phyloP scores from a whole-genome alignment of 2,329 filamentous ascomycete genomes.

The Chrysoporthe austroafricana region DNA sequence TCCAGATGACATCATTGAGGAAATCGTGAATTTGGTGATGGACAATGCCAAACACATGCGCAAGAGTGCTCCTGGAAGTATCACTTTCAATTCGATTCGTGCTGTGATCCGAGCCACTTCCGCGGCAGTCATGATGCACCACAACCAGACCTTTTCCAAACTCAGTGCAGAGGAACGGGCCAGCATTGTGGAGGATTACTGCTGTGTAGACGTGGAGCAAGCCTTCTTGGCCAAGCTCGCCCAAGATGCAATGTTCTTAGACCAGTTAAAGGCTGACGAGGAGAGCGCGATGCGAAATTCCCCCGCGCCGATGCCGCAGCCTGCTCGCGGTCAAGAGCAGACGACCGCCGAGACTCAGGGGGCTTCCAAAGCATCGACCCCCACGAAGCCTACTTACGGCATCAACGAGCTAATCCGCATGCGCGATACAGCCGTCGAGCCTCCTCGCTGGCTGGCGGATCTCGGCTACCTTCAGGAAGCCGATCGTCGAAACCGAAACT shows the following conservation, averaged over 20 bases:
- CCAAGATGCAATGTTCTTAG: neutral
- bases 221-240: neutral
- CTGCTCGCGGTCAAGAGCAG: neutral
- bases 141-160: neutral
- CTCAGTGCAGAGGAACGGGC: neutral
- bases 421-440: neutral
- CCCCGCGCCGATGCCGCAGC: neutral
- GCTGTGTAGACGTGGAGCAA: neutral
- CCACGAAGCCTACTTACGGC: neutral
- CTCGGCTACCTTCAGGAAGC: slow-evolving; percentile 9
- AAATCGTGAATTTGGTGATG: slow-evolving; percentile 1
- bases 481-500: neutral
- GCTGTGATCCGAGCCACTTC: slow-evolving; percentile 11
- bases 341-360: neutral
- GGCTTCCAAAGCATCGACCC: neutral
- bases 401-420: slow-evolving; percentile 10
- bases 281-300: neutral
- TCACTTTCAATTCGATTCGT: neutral
- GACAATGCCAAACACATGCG: slow-evolving; percentile 2
- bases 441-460: slow-evolving; percentile 7
- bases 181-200: neutral
- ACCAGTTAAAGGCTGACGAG: neutral
- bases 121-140: neutral
- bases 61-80: neutral
- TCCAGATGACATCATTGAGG: neutral